Evolutionary conservation across 2,329 filamentous ascomycete genomes (phyloP), one percentile per base, ranked within the genome.

Genomic region (Mariannaea sp.): DNA sequence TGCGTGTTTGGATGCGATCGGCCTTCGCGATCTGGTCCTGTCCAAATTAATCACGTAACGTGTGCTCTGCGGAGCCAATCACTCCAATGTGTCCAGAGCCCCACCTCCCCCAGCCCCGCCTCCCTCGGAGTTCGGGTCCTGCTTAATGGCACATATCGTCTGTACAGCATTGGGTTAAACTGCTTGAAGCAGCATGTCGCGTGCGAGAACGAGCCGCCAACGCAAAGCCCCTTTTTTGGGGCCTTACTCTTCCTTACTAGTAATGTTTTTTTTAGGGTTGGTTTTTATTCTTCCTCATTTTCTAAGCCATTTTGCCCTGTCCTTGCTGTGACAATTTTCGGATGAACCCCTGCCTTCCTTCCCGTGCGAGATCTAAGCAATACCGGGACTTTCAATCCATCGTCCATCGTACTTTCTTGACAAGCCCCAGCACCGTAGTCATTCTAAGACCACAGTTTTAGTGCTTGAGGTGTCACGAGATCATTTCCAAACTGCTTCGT

Each of bases 61-160:
- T 42, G 38, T 30, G 30, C 29, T 19, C 17, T 16, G 16, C 14
- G 20, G 13, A 33, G 30, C 47, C 47, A 49, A 49, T 49, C 22
- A 49, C 40, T 32, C 32, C 38, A n/a, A n/a, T n/a, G 14, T 22
- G 38, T 20, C 19, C 39, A 27, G 30, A 32, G 20, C 30, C 29
- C 29, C 39, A 43, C 47, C 17, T 8, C 13, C 16, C 13, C 16
- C 10, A 7, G 12, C 22, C 30, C 39, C 14, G 38, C 38, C 39
- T 40, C 22, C n/a, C 30, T 49, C 47, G 47, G 47, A 49, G 36
- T 49, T 49, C 47, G 47, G 47, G 29, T 33, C 46, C n/a, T n/a
- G 46, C 12, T 14, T 27, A 27, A 17, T 12, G 12, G 36, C 14
- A 19, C 17, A 16, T n/a, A n/a, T n/a, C n/a, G n/a, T n/a, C n/a